A percentile compares a stretch with the other conserved stretches of the same genome.
Evolutionary conservation across 2,329 filamentous ascomycete genomes (phyloP).

Genomic region (Penicillium decumbens): DNA sequence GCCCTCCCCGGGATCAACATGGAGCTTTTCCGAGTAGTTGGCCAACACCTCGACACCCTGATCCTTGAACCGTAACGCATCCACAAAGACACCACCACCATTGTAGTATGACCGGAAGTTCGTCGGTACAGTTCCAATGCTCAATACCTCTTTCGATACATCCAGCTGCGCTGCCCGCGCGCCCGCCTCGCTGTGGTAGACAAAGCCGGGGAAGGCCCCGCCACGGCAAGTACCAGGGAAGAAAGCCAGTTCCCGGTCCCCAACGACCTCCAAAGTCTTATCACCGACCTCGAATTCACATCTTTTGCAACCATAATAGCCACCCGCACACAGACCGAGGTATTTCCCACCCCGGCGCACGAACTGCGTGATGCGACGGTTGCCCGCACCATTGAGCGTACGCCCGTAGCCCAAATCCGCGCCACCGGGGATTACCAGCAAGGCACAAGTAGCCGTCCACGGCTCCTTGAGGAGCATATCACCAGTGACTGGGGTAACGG

Average conservation of each 20-base stretch:
- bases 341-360: constrained; percentile 81
- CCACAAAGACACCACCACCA: constrained; percentile 87
- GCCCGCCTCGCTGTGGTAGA: constrained; percentile 82
- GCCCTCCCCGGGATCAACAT: constrained; percentile 68
- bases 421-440: constrained; percentile 88
- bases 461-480: constrained; percentile 81
- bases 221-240: constrained; percentile 84
- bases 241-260: constrained; percentile 77
- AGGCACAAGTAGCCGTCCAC: constrained; percentile 79
- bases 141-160: constrained; percentile 59
- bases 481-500: constrained; percentile 78
- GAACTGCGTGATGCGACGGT: constrained; percentile 76
- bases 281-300: constrained; percentile 94
- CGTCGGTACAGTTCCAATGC: constrained; percentile 51
- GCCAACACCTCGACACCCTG: constrained; percentile 75
- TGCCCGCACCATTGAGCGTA: constrained; percentile 80
- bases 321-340: constrained; percentile 88
- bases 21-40: constrained; percentile 67
- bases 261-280: constrained; percentile 74
- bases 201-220: constrained; percentile 81
- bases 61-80: constrained; percentile 59
- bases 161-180: constrained; percentile 66
- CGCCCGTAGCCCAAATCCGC: constrained; percentile 91
- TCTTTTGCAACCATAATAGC: constrained; percentile 74
- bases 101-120: constrained; percentile 82